These are phyloP conservation scores for Pseudogymnoascus sp. DNA, from an alignment of 2,329 filamentous ascomycete genomes.

Conservation along the genomic window DNA sequence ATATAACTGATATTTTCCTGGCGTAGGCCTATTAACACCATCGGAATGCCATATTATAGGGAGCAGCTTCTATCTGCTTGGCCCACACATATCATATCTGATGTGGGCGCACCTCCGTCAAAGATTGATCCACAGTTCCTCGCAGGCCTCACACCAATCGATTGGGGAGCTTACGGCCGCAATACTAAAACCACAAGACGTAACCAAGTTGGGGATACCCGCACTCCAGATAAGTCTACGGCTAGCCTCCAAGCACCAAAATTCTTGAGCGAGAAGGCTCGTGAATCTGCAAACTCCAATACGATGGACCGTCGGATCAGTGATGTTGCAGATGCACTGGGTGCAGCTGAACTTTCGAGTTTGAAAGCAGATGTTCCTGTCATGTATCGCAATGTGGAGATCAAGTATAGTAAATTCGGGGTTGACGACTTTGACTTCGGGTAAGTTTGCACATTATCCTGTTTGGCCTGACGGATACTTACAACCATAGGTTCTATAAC, in stretches of 20 bases:
- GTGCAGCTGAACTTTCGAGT: conserved; percentile 63
- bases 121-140: conserved; percentile 67
- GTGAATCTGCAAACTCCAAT: conserved; percentile 50
- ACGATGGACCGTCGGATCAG: conserved; percentile 32
- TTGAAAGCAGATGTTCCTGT: conserved; percentile 74
- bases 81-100: conserved; percentile 75
- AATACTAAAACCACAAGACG: conserved; percentile 66
- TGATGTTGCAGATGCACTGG: conserved; percentile 57
- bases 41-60: conserved; percentile 91
- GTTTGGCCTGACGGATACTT: conserved; percentile 13
- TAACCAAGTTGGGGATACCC: conserved; percentile 77
- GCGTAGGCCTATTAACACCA: conserved; percentile 64
- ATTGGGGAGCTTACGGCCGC: conserved; percentile 70
- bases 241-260: conserved; percentile 67
- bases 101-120: conserved; percentile 73
- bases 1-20: background rate
- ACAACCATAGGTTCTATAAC: conserved; percentile 70
- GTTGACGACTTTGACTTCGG: conserved; percentile 99
- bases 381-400: conserved; percentile 90
- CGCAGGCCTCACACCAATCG: conserved; percentile 58
- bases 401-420: conserved; percentile 98
- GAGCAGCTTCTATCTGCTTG: conserved; percentile 82
- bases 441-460: conserved; percentile 37
- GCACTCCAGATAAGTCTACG: conserved; percentile 51
- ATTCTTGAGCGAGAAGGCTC: conserved; percentile 88